Conservation (phyloP, 148 eudicot species). For the Arbutus unedo region DNA sequence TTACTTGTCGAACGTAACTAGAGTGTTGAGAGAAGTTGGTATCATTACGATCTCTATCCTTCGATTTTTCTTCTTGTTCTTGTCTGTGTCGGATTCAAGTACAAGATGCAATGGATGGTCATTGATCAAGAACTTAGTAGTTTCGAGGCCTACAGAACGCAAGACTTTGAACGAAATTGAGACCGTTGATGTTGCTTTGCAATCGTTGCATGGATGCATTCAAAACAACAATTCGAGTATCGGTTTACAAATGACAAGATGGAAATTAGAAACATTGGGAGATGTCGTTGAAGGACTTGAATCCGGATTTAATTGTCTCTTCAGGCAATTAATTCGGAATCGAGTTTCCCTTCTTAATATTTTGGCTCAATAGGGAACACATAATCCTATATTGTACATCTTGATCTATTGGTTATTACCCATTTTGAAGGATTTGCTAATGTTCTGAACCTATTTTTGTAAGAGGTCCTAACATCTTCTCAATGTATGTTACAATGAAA, state of each 20-base stretch:
- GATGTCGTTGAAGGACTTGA: constrained; percentile 26
- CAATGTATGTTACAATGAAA: not conserved
- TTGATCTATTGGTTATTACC: not conserved
- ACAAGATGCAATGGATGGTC: constrained; percentile 24
- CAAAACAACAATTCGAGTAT: not conserved
- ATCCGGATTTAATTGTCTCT: constrained; percentile 27
- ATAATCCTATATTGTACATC: constrained; percentile 2
- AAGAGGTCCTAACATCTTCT: not conserved
- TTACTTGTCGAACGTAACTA: constrained; percentile 16
- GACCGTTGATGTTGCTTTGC: constrained; percentile 25
- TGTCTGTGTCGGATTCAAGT: constrained; percentile 7
- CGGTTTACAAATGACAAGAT: constrained; percentile 17
- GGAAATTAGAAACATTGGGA: constrained; percentile 29
- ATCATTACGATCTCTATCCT: constrained; percentile 23
- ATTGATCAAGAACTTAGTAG: constrained; percentile 29
- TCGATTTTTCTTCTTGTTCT: constrained; percentile 18
- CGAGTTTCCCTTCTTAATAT: constrained; percentile 43
- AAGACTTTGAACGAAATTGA: constrained; percentile 25
- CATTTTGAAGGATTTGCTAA: not conserved
- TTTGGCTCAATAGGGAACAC: constrained; percentile 15
- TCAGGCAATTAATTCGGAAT: constrained; percentile 25
- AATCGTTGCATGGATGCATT: not conserved
- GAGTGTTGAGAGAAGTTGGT: constrained; percentile 25
- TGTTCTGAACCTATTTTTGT: not conserved
- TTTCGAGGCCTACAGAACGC: constrained; percentile 4